Percentiles rank a stretch among this genome's conserved stretches.
Conservation (phyloP, 768 basidiomycete species). For the Phylloporus rhodoxanthus region DNA sequence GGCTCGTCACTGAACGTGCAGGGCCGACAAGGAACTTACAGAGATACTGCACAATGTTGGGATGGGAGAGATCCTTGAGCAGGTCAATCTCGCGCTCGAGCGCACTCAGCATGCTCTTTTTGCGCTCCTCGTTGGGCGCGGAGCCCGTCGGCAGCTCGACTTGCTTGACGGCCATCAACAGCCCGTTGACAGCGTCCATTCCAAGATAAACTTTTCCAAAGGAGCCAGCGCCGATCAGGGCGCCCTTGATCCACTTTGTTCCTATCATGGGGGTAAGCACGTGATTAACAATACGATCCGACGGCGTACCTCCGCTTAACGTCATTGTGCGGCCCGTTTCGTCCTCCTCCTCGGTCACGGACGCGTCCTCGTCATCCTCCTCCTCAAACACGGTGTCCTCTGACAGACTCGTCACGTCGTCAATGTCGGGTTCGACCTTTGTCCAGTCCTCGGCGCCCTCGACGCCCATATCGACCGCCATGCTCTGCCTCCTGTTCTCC, state of each 20-base stretch:
- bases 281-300: not conserved
- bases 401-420: constrained; percentile 43
- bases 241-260: constrained; percentile 96
- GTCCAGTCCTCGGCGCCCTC: constrained; percentile 69
- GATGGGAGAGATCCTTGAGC: constrained; percentile 86
- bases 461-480: constrained; percentile 38
- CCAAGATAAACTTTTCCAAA: constrained; percentile 95
- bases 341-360: constrained; percentile 43
- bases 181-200: constrained; percentile 85
- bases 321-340: constrained; percentile 49
- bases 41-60: constrained; percentile 97
- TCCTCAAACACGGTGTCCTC: constrained; percentile 44
- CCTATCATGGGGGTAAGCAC: constrained; percentile 35
- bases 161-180: constrained; percentile 97
- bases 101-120: constrained; percentile 87
- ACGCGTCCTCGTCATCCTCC: constrained; percentile 46
- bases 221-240: constrained; percentile 90
- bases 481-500: constrained; percentile 57
- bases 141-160: constrained; percentile 85
- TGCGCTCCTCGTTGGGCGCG: constrained; percentile 84
- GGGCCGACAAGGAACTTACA: constrained; percentile 46
- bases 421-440: constrained; percentile 51
- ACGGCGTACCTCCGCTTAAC: constrained; percentile 45
- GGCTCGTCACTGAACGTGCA: not conserved
- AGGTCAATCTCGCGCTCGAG: constrained; percentile 93